phyloP scores from a whole-genome alignment of 257 asterid species.

The Datura wrightii region DNA sequence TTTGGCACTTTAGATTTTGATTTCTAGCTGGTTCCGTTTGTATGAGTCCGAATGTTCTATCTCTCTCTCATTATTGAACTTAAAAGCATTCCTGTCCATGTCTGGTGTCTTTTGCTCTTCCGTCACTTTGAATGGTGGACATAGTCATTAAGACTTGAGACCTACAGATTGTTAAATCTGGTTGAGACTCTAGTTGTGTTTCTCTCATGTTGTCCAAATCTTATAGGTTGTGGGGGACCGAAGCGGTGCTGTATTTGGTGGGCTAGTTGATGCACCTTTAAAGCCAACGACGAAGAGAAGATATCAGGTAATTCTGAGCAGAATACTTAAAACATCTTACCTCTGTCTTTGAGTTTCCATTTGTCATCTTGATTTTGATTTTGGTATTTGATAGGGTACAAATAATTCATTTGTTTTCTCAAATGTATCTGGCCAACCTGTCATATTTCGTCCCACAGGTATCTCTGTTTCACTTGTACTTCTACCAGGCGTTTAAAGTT shows the following conservation, averaged over 20 bases:
- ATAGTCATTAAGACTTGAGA: background rate
- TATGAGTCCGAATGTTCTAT: background rate
- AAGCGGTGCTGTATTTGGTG: conserved; percentile 88
- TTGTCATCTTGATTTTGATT: conserved; percentile 23
- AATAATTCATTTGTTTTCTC: conserved; percentile 84
- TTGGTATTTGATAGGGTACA: conserved; percentile 60
- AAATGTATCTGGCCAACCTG: conserved; percentile 70
- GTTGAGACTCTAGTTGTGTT: background rate
- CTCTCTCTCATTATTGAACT: background rate
- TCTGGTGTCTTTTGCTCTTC: background rate
- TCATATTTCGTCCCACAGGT: conserved; percentile 85
- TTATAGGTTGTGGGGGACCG: conserved; percentile 93
- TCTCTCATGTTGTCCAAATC: conserved; percentile 15
- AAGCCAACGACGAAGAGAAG: conserved; percentile 68
- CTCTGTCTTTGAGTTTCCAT: background rate
- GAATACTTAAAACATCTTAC: conserved; percentile 14
- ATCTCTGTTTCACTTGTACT: conserved; percentile 32
- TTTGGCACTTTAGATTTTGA: background rate
- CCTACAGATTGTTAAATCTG: background rate
- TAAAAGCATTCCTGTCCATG: background rate
- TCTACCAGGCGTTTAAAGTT: conserved; percentile 6
- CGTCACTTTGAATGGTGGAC: background rate
- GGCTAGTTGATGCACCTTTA: conserved; percentile 93
- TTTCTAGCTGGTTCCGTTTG: conserved; percentile 6
- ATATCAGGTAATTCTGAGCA: conserved; percentile 73